Percentiles rank a stretch among this genome's conserved stretches.
These are phyloP conservation scores for Xylaria digitata DNA, from an alignment of 2,329 filamentous ascomycete species.

Conservation along the genomic window DNA sequence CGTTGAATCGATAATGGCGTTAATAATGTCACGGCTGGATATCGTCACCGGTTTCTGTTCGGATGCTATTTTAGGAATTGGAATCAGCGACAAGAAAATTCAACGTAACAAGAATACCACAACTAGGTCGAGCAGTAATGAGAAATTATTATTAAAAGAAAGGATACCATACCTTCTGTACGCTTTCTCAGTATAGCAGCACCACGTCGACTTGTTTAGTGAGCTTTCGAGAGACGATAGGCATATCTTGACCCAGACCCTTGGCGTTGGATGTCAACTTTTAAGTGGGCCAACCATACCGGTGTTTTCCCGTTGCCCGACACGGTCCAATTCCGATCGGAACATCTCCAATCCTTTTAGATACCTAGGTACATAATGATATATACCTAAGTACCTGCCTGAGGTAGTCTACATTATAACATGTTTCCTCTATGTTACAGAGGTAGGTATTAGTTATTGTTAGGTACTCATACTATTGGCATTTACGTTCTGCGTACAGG, in stretches of 20 bases:
- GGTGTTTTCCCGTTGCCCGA: slow-evolving; percentile 31
- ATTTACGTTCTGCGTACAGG: neutral
- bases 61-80: slow-evolving; percentile 4
- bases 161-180: neutral
- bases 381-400: too few relatives aligned
- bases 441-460: too few relatives aligned
- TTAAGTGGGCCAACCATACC: slow-evolving; percentile 30
- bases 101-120: neutral
- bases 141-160: neutral
- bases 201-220: slow-evolving; percentile 7
- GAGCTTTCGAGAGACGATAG: neutral
- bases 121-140: neutral
- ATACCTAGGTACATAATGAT: too few relatives aligned
- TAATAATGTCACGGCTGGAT: neutral
- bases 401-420: too few relatives aligned
- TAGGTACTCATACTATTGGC: neutral
- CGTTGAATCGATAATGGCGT: slow-evolving; percentile 2
- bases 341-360: neutral
- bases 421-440: too few relatives aligned
- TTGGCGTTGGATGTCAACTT: slow-evolving; percentile 25
- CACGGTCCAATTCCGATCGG: neutral
- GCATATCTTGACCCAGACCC: neutral
- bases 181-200: neutral
- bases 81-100: slow-evolving; percentile 5
- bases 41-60: slow-evolving; percentile 8